phyloP scores from a whole-genome alignment of 441 rosid species.

The Theobroma grandiflorum region DNA sequence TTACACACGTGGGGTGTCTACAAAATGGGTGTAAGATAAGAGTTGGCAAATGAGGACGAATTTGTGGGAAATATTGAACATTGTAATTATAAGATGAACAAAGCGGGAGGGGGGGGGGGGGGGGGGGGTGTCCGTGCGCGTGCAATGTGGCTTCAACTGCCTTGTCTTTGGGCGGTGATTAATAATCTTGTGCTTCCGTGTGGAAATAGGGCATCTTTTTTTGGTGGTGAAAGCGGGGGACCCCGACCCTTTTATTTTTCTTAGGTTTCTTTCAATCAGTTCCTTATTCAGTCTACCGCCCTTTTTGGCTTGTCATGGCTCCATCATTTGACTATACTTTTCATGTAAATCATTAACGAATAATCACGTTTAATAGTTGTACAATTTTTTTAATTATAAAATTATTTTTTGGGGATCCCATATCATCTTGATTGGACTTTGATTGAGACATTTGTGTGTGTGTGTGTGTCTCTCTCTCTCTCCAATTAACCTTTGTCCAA shows the following conservation, averaged over 20 bases:
- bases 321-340: constrained; percentile 11
- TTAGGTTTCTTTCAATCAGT: background rate
- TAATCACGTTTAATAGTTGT: background rate
- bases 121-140: no score
- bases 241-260: background rate
- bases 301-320: constrained; percentile 17
- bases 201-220: constrained; percentile 15
- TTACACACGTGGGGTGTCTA: constrained; percentile 4
- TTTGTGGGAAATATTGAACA: constrained; percentile 18
- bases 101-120: background rate
- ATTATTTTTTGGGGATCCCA: background rate
- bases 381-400: background rate
- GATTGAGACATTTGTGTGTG: no score
- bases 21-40: background rate
- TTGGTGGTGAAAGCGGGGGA: constrained; percentile 22
- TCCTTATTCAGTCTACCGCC: background rate
- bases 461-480: background rate
- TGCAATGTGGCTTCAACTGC: background rate
- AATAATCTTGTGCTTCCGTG: constrained; percentile 26
- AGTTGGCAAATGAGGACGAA: constrained; percentile 1
- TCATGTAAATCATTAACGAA: constrained; percentile 2
- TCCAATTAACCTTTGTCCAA: background rate
- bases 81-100: constrained; percentile 23
- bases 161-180: constrained; percentile 11
- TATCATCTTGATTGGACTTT: background rate